Conservation (phyloP, 495 filamentous ascomycete genomes). For the Aspergillus conjunctus region DNA sequence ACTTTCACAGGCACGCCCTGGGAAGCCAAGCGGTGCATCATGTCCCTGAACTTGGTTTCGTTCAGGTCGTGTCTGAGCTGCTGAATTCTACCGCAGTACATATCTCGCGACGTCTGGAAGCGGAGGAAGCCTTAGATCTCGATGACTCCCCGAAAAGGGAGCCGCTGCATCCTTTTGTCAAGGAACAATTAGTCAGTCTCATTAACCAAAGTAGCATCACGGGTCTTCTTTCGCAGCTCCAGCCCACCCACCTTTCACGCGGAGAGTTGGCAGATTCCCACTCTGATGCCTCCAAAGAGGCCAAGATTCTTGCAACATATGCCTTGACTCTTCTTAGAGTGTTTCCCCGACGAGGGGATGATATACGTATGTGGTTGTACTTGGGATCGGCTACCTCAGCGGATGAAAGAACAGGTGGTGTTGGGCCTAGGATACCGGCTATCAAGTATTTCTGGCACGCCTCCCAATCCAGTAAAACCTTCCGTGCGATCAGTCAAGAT, state of each 20-base stretch:
- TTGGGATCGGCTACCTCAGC: slow-evolving; percentile 66
- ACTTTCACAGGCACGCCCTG: slow-evolving; percentile 60
- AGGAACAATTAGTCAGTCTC: slow-evolving; percentile 61
- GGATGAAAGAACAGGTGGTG: slow-evolving; percentile 36
- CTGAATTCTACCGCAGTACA: slow-evolving; percentile 63
- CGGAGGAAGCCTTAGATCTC: slow-evolving; percentile 44
- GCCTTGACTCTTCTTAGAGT: slow-evolving; percentile 82
- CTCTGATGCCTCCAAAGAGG: slow-evolving; percentile 55
- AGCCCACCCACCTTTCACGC: slow-evolving; percentile 33
- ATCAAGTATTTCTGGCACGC: slow-evolving; percentile 91
- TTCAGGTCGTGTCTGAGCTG: slow-evolving; percentile 64
- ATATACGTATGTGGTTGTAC: slow-evolving; percentile 95
- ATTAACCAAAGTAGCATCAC: slow-evolving; percentile 67
- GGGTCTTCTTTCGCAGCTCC: slow-evolving; percentile 54
- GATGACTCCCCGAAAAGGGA: slow-evolving; percentile 34
- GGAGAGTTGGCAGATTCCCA: slow-evolving; percentile 27
- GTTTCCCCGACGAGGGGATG: slow-evolving; percentile 81
- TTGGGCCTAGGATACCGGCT: slow-evolving; percentile 59
- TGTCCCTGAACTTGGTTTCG: slow-evolving; percentile 59
- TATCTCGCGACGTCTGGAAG: slow-evolving; percentile 57
- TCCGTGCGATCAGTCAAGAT: slow-evolving; percentile 62
- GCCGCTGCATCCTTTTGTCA: slow-evolving; percentile 59
- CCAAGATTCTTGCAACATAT: slow-evolving; percentile 79
- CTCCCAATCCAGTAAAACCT: slow-evolving; percentile 65
- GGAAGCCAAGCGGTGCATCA: slow-evolving; percentile 43